Base-by-base conservation (phyloP, 2,329 filamentous ascomycete genomes). In the Rhinocladiella mackenziei region DNA sequence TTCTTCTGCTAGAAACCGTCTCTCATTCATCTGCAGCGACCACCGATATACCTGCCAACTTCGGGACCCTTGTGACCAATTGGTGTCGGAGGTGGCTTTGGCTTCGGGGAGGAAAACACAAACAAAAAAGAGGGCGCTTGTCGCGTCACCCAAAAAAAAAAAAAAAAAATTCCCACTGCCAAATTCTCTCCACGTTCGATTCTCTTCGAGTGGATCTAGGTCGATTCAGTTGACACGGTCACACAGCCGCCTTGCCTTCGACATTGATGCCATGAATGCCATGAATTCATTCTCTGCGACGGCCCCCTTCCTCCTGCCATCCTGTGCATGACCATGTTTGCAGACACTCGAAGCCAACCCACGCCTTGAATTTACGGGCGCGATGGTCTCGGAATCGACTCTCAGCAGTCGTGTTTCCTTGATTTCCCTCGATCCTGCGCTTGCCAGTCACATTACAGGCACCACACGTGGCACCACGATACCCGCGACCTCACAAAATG, bases 361-460 rank as follows among this genome's bases (percentile, higher is more conserved):
- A 22, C n/a, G 30, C 25, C 30, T 42, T 46, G 39, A n/a, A 52
- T 40, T 36, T 37, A n/a, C 17, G 34, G 23, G 33, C 40, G 43
- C 39, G 4, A 56, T 56, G 53, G 34, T 48, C 40, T 47, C 51
- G 8, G 47, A 51, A 28, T 37, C 51, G 8, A 48, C 54, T 28
- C 33, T 44, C 28, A 56, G 54, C 50, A 56, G 48, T 33, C 52
- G 45, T 26, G 48, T 50, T 38, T 56, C 55, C 26, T 29, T 57
- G 33, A 51, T 57, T 23, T 56, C 55, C 14, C 38, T 57, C 34
- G 55, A 57, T 36, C 54, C 55, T 11, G 54, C 46, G n/a, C 39
- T 57, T 36, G 55, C 54, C n/a, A 55, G 49, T 26, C 55, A 57
- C 13, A 57, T 57, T 30, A 53, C 52, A 5, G 52, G 35, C 33